Conservation (phyloP, 1,284 basidiomycete species). For the Apiotrichum veenhuisii region DNA sequence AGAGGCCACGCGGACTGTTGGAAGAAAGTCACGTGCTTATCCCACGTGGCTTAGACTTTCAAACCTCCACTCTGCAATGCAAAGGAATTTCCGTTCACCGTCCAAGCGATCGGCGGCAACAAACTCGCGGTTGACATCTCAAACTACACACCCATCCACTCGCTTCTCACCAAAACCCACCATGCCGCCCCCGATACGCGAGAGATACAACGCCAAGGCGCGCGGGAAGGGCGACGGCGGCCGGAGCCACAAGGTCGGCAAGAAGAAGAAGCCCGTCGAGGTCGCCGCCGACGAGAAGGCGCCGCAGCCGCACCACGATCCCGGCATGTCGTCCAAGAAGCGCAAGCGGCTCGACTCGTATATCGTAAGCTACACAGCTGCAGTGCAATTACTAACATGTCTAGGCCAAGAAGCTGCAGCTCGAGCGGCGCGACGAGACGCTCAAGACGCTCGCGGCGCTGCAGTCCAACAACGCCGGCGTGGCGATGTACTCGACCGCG, state of each 20-base stretch:
- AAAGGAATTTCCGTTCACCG: conserved; percentile 13
- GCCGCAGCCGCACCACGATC: conserved; percentile 31
- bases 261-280: conserved; percentile 30
- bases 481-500: conserved; percentile 33
- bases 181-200: conserved; percentile 39
- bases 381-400: background rate
- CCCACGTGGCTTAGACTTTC: no score
- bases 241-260: conserved; percentile 44
- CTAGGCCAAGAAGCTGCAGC: conserved; percentile 48
- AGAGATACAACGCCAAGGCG: conserved; percentile 49
- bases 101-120: no score
- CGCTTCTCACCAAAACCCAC: background rate
- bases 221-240: conserved; percentile 44
- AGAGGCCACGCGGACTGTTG: no score
- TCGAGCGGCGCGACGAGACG: conserved; percentile 43
- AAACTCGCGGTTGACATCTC: background rate
- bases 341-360: conserved; percentile 49
- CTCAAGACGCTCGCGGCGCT: conserved; percentile 38
- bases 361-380: conserved; percentile 51
- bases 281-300: conserved; percentile 45
- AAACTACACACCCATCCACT: background rate
- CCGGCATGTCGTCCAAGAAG: conserved; percentile 49
- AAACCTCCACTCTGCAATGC: conserved; percentile 1
- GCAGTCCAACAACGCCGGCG: conserved; percentile 30
- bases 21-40: no score